Evolutionary conservation across 306 rosid species (phyloP), one percentile per base, ranked within the genome.

Genomic region (Pyrus communis): DNA sequence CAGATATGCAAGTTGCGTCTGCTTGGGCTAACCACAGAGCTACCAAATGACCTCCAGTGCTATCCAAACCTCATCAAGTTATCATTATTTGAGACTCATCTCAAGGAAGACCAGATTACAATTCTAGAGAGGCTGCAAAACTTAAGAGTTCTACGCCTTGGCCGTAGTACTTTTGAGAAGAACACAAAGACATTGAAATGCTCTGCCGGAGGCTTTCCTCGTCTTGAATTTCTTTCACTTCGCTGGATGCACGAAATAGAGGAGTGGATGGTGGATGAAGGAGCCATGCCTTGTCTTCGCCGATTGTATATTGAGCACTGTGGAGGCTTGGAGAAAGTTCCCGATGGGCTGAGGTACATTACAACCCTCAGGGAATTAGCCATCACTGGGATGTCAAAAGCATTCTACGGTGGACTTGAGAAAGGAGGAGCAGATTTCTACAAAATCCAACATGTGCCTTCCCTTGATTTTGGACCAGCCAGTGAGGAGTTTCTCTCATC

Each of bases 201-300:
- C 13, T 85, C 77, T 87, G 81, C 75, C 61, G 58, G 71, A 69
- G 92, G 88, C 67, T 88, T 86, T 82, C 86, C 84, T 46, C 80
- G 73, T 43, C 78, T 88, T 0, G 73, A 84, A 70, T 54, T 40
- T 78, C 79, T 88, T 8, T 22, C 40, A 1, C 82, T 88, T 3
- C 52, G 60, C 0, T 67, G 76, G 21, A 71, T 84, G 54, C 23
- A 27, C 4, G 59, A 76, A 70, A 40, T 88, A 46, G 77, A 80
- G 51, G 85, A 88, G 63, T 88, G 88, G 90, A 60, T 11, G 57
- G 60, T 86, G 65, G 86, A 84, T 57, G 59, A 76, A 58, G 80
- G 78, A 67, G 84, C 89, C 43, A 78, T 89, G 85, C 66, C 72
- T 9, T 7, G 43, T 9, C 43, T 40, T 9, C 43, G 43, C 43